A percentile compares a stretch with the other conserved stretches of the same genome.
Evolutionary conservation across 495 filamentous ascomycete species (phyloP).

Genomic region (Melanomma pulvis-pyrius): DNA sequence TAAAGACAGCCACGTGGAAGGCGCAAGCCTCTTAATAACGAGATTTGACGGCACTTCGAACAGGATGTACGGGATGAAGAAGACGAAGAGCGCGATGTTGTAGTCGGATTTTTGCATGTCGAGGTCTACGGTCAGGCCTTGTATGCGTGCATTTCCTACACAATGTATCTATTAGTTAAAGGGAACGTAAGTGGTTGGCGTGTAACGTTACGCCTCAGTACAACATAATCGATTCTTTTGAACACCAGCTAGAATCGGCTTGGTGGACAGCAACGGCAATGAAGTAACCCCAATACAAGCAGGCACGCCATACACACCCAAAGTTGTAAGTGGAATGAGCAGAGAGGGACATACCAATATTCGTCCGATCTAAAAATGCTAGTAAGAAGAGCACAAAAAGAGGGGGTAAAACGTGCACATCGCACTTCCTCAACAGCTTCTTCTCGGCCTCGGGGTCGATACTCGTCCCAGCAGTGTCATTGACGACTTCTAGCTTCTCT

Average conservation of each 20-base stretch:
- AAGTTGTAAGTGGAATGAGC: too few species aligned
- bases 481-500: slow-evolving; percentile 23
- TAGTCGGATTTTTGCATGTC: slow-evolving; percentile 58
- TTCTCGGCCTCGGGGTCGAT: slow-evolving; percentile 41
- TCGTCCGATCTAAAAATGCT: slow-evolving; percentile 56
- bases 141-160: slow-evolving; percentile 61
- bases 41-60: slow-evolving; percentile 70
- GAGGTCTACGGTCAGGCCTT: slow-evolving; percentile 63
- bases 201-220: not conserved
- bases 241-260: not conserved
- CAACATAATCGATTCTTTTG: not conserved
- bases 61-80: slow-evolving; percentile 68
- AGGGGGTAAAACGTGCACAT: slow-evolving; percentile 44
- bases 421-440: slow-evolving; percentile 40
- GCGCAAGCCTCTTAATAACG: slow-evolving; percentile 65
- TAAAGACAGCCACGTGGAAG: slow-evolving; percentile 53
- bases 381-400: slow-evolving; percentile 51
- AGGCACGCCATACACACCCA: too few species aligned
- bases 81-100: slow-evolving; percentile 65
- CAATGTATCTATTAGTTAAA: not conserved
- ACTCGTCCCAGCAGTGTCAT: slow-evolving; percentile 16
- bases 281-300: too few species aligned
- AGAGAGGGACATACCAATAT: slow-evolving; percentile 46
- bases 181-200: too few species aligned
- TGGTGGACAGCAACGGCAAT: too few species aligned